Conservation (phyloP, 495 filamentous ascomycete species). For the Tuber melanosporum region DNA sequence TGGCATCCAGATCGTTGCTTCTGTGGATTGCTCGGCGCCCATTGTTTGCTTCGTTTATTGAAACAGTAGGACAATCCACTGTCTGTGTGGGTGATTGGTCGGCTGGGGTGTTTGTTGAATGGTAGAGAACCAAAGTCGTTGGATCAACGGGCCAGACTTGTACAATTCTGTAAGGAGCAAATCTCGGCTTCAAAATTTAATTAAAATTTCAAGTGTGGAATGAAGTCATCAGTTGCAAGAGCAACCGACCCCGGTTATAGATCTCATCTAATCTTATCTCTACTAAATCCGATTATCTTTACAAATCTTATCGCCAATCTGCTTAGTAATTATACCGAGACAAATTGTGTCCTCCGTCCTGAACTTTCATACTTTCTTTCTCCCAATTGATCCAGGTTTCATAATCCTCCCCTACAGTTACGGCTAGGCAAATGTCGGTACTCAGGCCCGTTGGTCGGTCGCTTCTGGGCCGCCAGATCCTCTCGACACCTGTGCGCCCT, state of each 20-base stretch:
- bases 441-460: constrained; percentile 7
- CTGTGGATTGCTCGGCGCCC: neutral
- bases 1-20: constrained; percentile 51
- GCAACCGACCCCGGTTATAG: neutral
- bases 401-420: neutral
- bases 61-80: neutral
- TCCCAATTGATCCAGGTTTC: neutral
- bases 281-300: neutral
- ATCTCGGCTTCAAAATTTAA: neutral
- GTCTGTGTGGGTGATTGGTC: neutral
- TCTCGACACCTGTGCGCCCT: constrained; percentile 7
- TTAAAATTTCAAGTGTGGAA: neutral
- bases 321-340: neutral
- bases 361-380: neutral
- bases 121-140: neutral
- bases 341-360: neutral
- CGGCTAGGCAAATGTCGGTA: neutral
- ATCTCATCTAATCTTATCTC: constrained; percentile 2
- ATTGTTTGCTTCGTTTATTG: neutral
- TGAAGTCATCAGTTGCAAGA: neutral
- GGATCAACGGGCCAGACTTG: neutral
- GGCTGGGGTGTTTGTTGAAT: neutral
- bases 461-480: constrained; percentile 6
- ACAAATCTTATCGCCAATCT: neutral
- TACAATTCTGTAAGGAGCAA: neutral